Conservation (phyloP, 2,329 filamentous ascomycete genomes). For the Tolypocladium sp. region DNA sequence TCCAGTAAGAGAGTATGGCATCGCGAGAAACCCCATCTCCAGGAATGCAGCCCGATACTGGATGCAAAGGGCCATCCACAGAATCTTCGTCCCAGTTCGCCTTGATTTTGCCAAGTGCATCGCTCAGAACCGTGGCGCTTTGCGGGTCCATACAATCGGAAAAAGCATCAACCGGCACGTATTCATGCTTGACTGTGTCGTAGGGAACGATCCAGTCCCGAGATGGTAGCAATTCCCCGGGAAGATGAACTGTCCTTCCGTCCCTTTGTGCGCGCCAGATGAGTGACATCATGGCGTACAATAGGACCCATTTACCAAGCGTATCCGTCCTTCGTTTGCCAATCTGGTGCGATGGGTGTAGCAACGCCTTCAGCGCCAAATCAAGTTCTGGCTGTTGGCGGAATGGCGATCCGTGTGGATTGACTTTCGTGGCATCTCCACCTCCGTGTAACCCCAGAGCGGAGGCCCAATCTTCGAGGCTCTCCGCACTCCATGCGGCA, state of each 20-base stretch:
- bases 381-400: slow-evolving; percentile 57
- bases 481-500: slow-evolving; percentile 61
- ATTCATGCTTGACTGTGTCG: not conserved
- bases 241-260: not conserved
- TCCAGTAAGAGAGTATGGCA: not conserved
- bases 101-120: not conserved
- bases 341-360: slow-evolving; percentile 33
- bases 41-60: not conserved
- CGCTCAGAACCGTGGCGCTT: not conserved
- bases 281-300: not conserved
- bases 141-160: not conserved
- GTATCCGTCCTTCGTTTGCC: not conserved
- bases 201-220: not conserved
- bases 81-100: not conserved
- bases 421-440: not conserved
- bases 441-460: not conserved
- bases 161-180: not conserved
- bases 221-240: not conserved
- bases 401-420: slow-evolving; percentile 33
- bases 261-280: not conserved
- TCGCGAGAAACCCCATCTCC: not conserved
- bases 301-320: not conserved
- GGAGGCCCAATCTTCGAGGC: slow-evolving; percentile 47
- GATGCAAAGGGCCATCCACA: not conserved
- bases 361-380: slow-evolving; percentile 50